These are phyloP conservation scores for Epicoccum nigrum DNA, from an alignment of 2,329 filamentous ascomycete species.

Conservation along the genomic window DNA sequence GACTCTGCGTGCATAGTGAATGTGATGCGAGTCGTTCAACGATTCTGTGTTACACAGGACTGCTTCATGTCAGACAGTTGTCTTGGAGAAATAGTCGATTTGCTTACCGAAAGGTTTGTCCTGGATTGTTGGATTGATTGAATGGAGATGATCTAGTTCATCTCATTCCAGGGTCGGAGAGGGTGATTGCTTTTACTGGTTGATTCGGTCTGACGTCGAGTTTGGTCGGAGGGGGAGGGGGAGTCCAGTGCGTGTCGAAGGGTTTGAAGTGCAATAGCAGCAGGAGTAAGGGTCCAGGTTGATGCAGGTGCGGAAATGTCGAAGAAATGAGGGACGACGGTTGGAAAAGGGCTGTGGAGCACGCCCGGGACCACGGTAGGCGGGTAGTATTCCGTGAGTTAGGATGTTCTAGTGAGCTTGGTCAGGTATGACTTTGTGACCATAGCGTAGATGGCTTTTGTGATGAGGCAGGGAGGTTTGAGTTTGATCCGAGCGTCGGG, in stretches of 20 bases:
- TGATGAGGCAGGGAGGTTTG: constrained; percentile 45
- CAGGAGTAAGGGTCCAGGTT: constrained; percentile 49
- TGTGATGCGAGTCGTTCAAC: constrained; percentile 24
- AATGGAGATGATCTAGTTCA: constrained; percentile 34
- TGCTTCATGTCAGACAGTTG: constrained; percentile 22
- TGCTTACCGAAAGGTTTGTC: constrained; percentile 28
- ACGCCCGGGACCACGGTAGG: constrained; percentile 51
- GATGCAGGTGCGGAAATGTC: constrained; percentile 46
- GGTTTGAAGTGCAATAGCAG: constrained; percentile 44
- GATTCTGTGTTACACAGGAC: constrained; percentile 21
- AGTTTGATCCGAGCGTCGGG: constrained; percentile 44
- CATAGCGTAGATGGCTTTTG: constrained; percentile 48
- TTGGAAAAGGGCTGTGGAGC: constrained; percentile 50
- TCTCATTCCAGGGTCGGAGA: constrained; percentile 35
- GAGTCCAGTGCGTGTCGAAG: constrained; percentile 46
- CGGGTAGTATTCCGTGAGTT: constrained; percentile 49
- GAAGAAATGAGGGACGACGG: constrained; percentile 50
- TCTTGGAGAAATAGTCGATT: not conserved
- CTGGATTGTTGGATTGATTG: constrained; percentile 18
- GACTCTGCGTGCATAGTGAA: constrained; percentile 71
- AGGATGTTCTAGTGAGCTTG: constrained; percentile 48
- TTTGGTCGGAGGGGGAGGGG: constrained; percentile 30
- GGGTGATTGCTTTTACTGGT: constrained; percentile 3
- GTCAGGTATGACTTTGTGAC: constrained; percentile 48
- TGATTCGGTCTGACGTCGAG: constrained; percentile 25